A percentile compares a stretch with the other conserved stretches of the same genome.
These are phyloP conservation scores for Primulina huaijiensis DNA, from an alignment of 257 asterid species.

Conservation along the genomic window DNA sequence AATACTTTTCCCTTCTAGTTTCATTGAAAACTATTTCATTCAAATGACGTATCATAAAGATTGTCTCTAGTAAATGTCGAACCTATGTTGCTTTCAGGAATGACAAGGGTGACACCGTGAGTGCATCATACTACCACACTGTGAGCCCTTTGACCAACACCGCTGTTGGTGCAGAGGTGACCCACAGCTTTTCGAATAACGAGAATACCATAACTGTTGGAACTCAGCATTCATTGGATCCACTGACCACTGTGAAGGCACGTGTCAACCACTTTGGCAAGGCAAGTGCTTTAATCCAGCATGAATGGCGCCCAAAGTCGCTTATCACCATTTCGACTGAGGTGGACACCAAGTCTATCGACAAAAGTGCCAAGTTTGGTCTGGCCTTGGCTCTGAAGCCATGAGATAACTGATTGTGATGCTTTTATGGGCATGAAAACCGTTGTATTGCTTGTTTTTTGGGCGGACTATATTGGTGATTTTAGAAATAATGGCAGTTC, in stretches of 20 bases:
- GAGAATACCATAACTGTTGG: slow-evolving; percentile 49
- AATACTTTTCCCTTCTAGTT: not conserved
- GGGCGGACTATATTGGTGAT: slow-evolving; percentile 40
- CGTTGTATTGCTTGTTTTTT: slow-evolving; percentile 23
- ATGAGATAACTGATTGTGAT: slow-evolving; percentile 6
- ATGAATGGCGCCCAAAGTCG: slow-evolving; percentile 53
- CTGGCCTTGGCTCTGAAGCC: slow-evolving; percentile 54
- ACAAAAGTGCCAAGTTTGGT: slow-evolving; percentile 50
- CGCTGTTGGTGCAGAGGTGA: slow-evolving; percentile 51
- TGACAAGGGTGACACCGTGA: slow-evolving; percentile 44
- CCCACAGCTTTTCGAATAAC: slow-evolving; percentile 38
- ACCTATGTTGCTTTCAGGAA: slow-evolving; percentile 29
- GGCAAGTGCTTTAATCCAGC: slow-evolving; percentile 48
- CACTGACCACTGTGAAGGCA: slow-evolving; percentile 47
- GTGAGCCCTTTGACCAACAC: slow-evolving; percentile 46
- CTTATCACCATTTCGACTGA: slow-evolving; percentile 44
- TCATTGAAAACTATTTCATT: not conserved
- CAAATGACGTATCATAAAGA: no score
- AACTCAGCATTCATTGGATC: slow-evolving; percentile 45
- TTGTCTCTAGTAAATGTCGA: not conserved
- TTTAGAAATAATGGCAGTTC: slow-evolving; percentile 41
- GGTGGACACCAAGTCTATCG: slow-evolving; percentile 46
- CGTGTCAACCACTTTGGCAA: slow-evolving; percentile 46
- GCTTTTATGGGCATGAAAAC: slow-evolving; percentile 5
- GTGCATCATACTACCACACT: slow-evolving; percentile 51